phyloP scores from a whole-genome alignment of 768 basidiomycete genomes.

The Roridomyces roridus region DNA sequence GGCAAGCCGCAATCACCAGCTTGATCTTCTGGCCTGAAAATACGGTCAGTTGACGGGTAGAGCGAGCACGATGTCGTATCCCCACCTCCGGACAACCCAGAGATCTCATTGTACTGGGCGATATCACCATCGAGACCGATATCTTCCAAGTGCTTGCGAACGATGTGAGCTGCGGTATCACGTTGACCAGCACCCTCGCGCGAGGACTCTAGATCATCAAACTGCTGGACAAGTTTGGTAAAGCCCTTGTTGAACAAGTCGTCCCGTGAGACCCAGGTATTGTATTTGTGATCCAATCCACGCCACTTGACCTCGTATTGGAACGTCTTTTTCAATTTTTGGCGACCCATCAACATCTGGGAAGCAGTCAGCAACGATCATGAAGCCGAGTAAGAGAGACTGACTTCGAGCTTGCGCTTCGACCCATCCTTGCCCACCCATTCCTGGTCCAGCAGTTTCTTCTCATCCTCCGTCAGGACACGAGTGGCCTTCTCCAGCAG shows the following conservation, averaged over 20 bases:
- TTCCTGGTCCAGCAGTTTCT: slow-evolving; percentile 76
- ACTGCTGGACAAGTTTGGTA: slow-evolving; percentile 88
- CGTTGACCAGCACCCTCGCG: slow-evolving; percentile 93
- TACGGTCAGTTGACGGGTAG: slow-evolving; percentile 13
- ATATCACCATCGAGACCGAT: slow-evolving; percentile 98
- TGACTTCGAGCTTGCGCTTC: slow-evolving; percentile 88
- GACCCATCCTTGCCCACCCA: slow-evolving; percentile 93
- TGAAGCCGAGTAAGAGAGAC: slow-evolving; percentile 21
- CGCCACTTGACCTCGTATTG: slow-evolving; percentile 94
- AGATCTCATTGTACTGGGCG: slow-evolving; percentile 97
- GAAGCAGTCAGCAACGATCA: slow-evolving; percentile 6
- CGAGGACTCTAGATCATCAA: slow-evolving; percentile 95
- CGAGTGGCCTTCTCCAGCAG: slow-evolving; percentile 91
- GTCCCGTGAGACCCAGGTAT: slow-evolving; percentile 92
- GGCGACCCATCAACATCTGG: slow-evolving; percentile 88
- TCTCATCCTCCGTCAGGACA: slow-evolving; percentile 87
- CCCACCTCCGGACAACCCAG: slow-evolving; percentile 89
- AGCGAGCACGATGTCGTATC: slow-evolving; percentile 18
- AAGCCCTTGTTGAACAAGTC: slow-evolving; percentile 87
- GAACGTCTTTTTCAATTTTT: slow-evolving; percentile 95
- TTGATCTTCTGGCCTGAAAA: slow-evolving; percentile 91
- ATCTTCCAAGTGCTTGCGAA: slow-evolving; percentile 92
- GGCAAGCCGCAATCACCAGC: slow-evolving; percentile 90
- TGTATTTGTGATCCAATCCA: slow-evolving; percentile 83
- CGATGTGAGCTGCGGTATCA: slow-evolving; percentile 80